Percentiles rank a stretch among this genome's conserved stretches.
These are phyloP conservation scores for Eucalyptus curtisii DNA, from an alignment of 345 rosid genomes.

Conservation along the genomic window DNA sequence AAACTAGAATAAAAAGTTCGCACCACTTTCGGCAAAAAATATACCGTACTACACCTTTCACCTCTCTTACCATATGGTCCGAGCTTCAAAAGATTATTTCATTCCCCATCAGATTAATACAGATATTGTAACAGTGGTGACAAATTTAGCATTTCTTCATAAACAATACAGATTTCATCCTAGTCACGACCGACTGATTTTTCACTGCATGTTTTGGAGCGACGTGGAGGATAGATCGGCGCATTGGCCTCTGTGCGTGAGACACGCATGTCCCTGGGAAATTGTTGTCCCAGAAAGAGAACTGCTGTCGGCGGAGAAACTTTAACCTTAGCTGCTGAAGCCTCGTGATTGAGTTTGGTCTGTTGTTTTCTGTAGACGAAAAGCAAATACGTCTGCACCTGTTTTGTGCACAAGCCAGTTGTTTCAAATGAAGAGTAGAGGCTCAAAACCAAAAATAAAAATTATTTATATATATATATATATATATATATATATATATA, in stretches of 20 bases:
- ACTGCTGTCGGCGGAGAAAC: neutral
- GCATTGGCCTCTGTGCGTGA: neutral
- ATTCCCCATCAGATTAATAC: neutral
- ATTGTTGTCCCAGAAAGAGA: neutral
- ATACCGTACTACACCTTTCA: neutral
- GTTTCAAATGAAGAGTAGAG: neutral
- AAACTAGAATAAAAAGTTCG: neutral
- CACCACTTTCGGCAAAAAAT: neutral
- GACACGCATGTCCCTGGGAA: neutral
- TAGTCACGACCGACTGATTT: neutral
- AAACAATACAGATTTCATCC: neutral
- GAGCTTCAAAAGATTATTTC: neutral
- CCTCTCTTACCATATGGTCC: neutral
- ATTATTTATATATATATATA: too few relatives aligned
- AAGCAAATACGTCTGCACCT: too few relatives aligned
- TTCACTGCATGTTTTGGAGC: neutral
- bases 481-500: too few relatives aligned
- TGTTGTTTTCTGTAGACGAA: neutral
- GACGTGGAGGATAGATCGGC: neutral
- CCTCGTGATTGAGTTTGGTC: neutral
- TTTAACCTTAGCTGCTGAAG: neutral
- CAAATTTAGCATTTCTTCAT: neutral
- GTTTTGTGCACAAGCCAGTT: neutral
- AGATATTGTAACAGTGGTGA: neutral
- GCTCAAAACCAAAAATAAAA: too few relatives aligned